Evolutionary conservation across 352 stramenopile species (phyloP), one percentile per base, ranked within the genome.

Genomic region (Globisporangium okanoganense): DNA sequence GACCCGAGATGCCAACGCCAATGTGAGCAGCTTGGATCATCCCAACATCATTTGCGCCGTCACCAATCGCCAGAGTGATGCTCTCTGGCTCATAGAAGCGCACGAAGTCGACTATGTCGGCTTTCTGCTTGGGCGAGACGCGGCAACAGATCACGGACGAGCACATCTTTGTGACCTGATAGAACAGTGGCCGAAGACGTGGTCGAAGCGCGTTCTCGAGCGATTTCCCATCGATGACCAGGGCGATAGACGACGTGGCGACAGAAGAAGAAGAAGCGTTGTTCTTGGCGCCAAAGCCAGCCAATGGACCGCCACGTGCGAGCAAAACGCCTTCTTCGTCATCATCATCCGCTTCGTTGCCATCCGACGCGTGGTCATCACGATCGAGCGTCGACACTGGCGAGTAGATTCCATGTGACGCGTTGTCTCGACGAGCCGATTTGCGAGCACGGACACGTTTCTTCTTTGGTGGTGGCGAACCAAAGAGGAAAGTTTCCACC

Each of bases 21-120:
- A 98, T 85, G 62, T 97, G 87, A 2, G 88, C 91, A 14, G 85
- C 75, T 66, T 98, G 90, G 40, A 98, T 97, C 95, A 98, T 98
- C 31, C 84, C 88, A 7, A 98, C 95, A 58, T 98, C 95, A 74
- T 98, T 98, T n/a, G 93, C 95, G 52, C 95, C 95, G 69, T 98
- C 95, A n/a, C 95, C 92, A 35, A 98, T 97, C 13, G 88, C 83
- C 8, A 98, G 70, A n/a, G 90, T 97, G 53, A 94, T 82, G 47
- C 77, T 87, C 10, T 89, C 69, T 0, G 73, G 72, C 25, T 93
- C 85, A 24, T 82, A 81, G 18, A 82, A 59, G 40, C 86, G 86
- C 38, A 96, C 73, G 45, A 95, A 73, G 24, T 86, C 73, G 13
- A 96, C 81, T 25, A 96, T 85, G 18, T 94, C 73, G 10, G 85